These are phyloP conservation scores for Clausena lansium DNA, from an alignment of 345 rosid species.

Conservation along the genomic window DNA sequence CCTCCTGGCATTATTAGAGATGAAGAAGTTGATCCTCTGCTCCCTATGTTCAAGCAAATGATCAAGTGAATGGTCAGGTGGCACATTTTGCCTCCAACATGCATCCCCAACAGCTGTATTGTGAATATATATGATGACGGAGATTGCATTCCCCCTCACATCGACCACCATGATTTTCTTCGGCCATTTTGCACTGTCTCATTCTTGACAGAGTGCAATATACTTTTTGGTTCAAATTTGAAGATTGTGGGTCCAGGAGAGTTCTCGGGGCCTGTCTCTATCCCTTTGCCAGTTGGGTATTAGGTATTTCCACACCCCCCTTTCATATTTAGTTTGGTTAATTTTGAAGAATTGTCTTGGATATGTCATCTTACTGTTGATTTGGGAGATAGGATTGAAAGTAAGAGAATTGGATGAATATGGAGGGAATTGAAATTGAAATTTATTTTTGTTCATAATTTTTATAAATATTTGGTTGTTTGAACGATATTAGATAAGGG, in stretches of 20 bases:
- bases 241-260: constrained; percentile 51
- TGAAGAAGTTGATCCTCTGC: constrained; percentile 62
- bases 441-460: not conserved
- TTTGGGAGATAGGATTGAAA: not conserved
- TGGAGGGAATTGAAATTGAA: not conserved
- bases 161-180: constrained; percentile 62
- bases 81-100: constrained; percentile 57
- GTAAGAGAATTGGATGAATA: not conserved
- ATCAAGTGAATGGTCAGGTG: constrained; percentile 56
- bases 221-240: constrained; percentile 56
- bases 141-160: constrained; percentile 75
- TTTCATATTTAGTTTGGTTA: too few species aligned
- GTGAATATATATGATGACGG: constrained; percentile 71
- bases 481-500: not conserved
- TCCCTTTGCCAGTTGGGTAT: constrained; percentile 66
- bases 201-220: constrained; percentile 50
- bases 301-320: too few species aligned
- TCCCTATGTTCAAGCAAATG: constrained; percentile 51
- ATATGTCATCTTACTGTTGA: not conserved
- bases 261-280: constrained; percentile 48
- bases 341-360: not conserved
- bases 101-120: constrained; percentile 67
- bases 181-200: constrained; percentile 76
- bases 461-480: not conserved
- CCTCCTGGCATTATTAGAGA: constrained; percentile 56